phyloP scores from a whole-genome alignment of 78 protist genomes.

The Capsaspora owczarzaki region DNA sequence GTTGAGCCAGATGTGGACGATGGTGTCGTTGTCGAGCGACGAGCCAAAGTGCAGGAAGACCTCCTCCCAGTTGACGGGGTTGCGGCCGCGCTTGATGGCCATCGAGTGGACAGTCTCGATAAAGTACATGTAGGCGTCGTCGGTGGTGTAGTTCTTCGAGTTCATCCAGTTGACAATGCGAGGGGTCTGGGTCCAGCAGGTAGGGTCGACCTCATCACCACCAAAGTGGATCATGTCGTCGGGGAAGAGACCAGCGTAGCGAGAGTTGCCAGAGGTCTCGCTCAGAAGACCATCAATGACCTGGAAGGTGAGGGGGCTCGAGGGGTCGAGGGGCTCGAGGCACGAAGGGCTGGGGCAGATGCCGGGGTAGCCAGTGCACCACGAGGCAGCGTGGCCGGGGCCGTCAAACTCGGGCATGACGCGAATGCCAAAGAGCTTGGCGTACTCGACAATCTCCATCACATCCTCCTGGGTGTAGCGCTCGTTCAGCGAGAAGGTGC shows the following conservation, averaged over 20 bases:
- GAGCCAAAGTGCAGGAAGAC: conserved; percentile 27
- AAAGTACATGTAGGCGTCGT: conserved; percentile 33
- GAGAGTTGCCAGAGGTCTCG: conserved; percentile 13
- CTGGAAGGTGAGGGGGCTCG: conserved; percentile 25
- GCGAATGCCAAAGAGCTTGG: background rate
- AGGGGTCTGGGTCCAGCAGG: conserved; percentile 47
- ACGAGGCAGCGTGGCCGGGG: conserved; percentile 71
- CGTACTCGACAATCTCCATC: conserved; percentile 41
- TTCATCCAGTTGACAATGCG: conserved; percentile 22
- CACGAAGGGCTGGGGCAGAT: conserved; percentile 50
- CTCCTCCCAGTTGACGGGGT: conserved; percentile 19
- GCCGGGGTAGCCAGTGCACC: conserved; percentile 56
- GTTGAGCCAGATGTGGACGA: conserved; percentile 30
- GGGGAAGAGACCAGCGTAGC: conserved; percentile 19
- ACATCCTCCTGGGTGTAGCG: conserved; percentile 53
- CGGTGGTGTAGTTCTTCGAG: background rate
- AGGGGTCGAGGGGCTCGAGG: conserved; percentile 44
- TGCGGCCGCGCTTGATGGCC: conserved; percentile 12
- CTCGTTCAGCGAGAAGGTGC: conserved; percentile 34
- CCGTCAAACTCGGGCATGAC: conserved; percentile 40
- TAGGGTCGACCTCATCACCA: conserved; percentile 65
- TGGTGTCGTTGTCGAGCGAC: conserved; percentile 18
- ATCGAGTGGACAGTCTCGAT: conserved; percentile 12
- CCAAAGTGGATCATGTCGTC: conserved; percentile 45
- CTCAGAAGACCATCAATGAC: conserved; percentile 15